Conservation (phyloP, 805 yeast species). For the Wickerhamiella siamensis region DNA sequence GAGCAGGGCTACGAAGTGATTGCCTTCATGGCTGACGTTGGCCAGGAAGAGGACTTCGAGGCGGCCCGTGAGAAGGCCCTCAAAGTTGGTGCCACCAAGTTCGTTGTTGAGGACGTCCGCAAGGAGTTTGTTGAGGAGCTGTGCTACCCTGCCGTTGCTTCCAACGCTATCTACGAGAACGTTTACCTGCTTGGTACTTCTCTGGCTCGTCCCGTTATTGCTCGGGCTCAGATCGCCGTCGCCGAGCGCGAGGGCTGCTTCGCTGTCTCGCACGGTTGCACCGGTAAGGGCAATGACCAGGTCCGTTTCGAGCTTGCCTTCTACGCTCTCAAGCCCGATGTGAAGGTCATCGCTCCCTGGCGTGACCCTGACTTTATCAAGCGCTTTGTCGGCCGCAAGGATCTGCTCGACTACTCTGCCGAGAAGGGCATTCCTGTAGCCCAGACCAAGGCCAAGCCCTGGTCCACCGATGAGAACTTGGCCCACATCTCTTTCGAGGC, state of each 20-base stretch:
- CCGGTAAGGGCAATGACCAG: conserved; percentile 99
- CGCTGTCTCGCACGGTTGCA: conserved; percentile 98
- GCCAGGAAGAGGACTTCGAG: conserved; percentile 98
- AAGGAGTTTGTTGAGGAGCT: conserved; percentile 87
- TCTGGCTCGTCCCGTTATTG: conserved; percentile 96
- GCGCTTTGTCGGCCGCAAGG: conserved; percentile 97
- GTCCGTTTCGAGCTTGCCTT: conserved; percentile 94
- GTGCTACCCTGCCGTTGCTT: conserved; percentile 91
- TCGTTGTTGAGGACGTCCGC: conserved; percentile 87
- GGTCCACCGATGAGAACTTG: conserved; percentile 99
- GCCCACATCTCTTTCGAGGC: conserved; percentile 99
- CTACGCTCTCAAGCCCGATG: conserved; percentile 97
- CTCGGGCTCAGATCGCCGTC: conserved; percentile 93
- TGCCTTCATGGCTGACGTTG: conserved; percentile 96
- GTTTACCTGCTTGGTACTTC: conserved; percentile 95
- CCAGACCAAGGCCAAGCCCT: conserved; percentile 97
- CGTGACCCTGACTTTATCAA: conserved; percentile 90
- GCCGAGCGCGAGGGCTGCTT: conserved; percentile 97
- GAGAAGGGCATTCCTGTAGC: conserved; percentile 84
- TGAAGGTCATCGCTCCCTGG: conserved; percentile 97
- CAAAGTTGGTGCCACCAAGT: conserved; percentile 94
- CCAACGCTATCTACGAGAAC: conserved; percentile 95
- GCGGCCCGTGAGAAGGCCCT: conserved; percentile 94
- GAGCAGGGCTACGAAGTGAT: conserved; percentile 97
- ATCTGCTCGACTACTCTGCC: conserved; percentile 84